Conservation (phyloP, 1,284 basidiomycete genomes). For the Ustilago vetiveriae region DNA sequence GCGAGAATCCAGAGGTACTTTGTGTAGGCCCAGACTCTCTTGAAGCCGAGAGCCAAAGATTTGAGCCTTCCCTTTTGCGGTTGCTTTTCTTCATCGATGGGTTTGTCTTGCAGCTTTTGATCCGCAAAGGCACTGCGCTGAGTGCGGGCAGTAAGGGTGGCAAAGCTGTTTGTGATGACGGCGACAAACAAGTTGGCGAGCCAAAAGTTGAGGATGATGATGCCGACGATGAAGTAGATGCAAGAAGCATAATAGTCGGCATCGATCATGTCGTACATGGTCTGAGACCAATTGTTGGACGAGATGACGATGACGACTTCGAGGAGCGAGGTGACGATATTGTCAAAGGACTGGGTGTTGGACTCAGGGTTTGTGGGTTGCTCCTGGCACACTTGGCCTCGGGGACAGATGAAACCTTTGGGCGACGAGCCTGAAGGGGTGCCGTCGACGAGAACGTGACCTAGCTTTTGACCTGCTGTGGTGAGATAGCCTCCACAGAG, state of each 20-base stretch:
- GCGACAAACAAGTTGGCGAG: constrained; percentile 93
- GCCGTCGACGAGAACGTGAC: constrained; percentile 34
- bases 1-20: constrained; percentile 73
- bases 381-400: constrained; percentile 65
- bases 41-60: constrained; percentile 57
- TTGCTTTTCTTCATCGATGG: constrained; percentile 17
- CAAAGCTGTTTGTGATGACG: constrained; percentile 94
- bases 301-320: constrained; percentile 88
- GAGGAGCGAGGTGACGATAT: constrained; percentile 81
- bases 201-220: constrained; percentile 66
- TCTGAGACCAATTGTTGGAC: constrained; percentile 69
- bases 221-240: constrained; percentile 84
- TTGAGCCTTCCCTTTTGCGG: constrained; percentile 29
- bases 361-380: constrained; percentile 74
- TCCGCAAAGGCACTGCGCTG: constrained; percentile 90
- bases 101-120: constrained; percentile 50
- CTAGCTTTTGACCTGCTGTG: constrained; percentile 18
- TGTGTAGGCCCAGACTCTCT: constrained; percentile 59
- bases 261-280: constrained; percentile 93
- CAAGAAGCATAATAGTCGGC: constrained; percentile 88
- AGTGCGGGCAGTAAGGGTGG: constrained; percentile 85
- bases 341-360: constrained; percentile 86
- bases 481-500: constrained; percentile 61
- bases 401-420: constrained; percentile 66
- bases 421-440: constrained; percentile 18